Evolutionary conservation across 441 rosid species (phyloP).

Genomic region (Melastoma candidum): DNA sequence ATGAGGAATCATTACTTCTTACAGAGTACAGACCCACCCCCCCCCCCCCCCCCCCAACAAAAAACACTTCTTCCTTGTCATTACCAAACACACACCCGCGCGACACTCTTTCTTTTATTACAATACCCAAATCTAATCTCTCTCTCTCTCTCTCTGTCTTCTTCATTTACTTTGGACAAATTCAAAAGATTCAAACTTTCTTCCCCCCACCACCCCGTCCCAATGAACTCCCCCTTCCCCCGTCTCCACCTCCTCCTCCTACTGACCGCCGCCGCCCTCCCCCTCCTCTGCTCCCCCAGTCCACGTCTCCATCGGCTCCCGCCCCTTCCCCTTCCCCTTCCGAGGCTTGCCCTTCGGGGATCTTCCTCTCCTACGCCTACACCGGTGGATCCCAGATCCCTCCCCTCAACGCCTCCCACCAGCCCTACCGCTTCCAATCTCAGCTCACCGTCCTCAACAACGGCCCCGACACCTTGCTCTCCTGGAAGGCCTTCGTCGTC

Average conservation of each 20-base stretch:
- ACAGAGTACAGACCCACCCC: too few relatives aligned
- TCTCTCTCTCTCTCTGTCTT: too few relatives aligned
- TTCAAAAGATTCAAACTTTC: constrained; percentile 3
- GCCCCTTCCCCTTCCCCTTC: constrained; percentile 17
- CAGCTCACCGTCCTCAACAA: constrained; percentile 57
- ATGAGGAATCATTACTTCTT: too few relatives aligned
- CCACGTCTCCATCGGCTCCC: constrained; percentile 20
- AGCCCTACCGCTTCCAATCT: constrained; percentile 79
- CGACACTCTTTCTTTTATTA: too few relatives aligned
- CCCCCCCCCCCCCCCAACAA: too few relatives aligned
- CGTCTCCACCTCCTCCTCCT: constrained; percentile 17
- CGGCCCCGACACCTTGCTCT: constrained; percentile 55
- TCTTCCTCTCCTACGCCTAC: constrained; percentile 54
- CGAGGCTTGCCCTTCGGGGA: constrained; percentile 50
- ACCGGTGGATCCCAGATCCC: constrained; percentile 40
- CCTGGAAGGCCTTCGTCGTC: constrained; percentile 72
- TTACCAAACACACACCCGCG: too few relatives aligned
- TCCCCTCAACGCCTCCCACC: constrained; percentile 45
- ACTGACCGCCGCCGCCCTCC: constrained; percentile 13
- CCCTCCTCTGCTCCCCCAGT: constrained; percentile 27
- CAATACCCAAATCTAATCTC: too few relatives aligned
- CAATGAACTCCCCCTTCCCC: not conserved
- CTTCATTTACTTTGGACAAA: too few relatives aligned
- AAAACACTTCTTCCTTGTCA: too few relatives aligned
- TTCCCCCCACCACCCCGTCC: not conserved